Evolutionary conservation across 352 stramenopile species (phyloP), one percentile per base, ranked within the genome.

Genomic region (Paralagenidium karlingii): DNA sequence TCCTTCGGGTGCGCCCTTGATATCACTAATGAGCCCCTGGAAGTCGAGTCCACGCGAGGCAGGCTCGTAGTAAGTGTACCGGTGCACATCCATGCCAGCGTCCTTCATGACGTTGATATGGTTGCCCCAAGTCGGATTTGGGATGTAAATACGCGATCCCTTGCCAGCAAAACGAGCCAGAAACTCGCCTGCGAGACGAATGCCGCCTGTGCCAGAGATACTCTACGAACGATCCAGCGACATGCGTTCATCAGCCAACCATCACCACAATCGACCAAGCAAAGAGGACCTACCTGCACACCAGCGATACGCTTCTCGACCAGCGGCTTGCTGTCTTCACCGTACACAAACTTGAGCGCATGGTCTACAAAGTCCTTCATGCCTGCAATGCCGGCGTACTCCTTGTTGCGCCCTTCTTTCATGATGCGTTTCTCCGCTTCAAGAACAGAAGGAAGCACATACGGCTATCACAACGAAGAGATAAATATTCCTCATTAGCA

Each of bases 101-200:
- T 91, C 75, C 55, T 88, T 74, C 68, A 91, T 87, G 57, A 98
- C 97, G 24, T 80, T 64, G 49, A 96, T 92, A 64, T 99, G 96
- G 78, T 99, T 99, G 43, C 94, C 93, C 96, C 96, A 99, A 38
- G 96, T 99, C 39, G 96, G 96, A 75, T 98, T 97, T 20, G 96
- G 95, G 38, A 99, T 56, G 80, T 99, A 99, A 53, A 99, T 96
- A 5, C 77, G 68, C 18, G 78, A 90, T 39, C 49, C 60, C 45
- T 84, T 75, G 47, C 85, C 82, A 24, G 84, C 65, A 39, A 95
- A 96, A 43, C 79, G 77, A 37, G 79, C 51, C 46, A 99, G 81
- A 50, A 99, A 93, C 58, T 99, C 93, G 22, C 88, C 94, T 19
- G 88, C 84, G 8, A 99, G 81, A 49, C 96, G 88, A 43, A 97